A percentile compares a stretch with the other conserved stretches of the same genome.
Conservation (phyloP, 2,329 filamentous ascomycete species). For the Fusarium newnesense region DNA sequence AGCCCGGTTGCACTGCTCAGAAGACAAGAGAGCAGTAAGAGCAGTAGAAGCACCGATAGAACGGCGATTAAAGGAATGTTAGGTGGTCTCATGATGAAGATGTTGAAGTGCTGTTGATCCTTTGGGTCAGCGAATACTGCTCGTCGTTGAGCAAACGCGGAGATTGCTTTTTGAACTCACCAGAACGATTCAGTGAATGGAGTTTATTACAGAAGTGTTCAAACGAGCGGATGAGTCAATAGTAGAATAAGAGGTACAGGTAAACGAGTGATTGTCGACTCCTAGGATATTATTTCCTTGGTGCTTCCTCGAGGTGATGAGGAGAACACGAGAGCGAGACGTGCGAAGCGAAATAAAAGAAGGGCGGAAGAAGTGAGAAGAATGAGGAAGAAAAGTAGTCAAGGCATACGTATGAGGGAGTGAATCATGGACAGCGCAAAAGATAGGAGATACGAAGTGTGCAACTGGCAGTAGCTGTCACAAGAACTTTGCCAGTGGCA, state of each 20-base stretch:
- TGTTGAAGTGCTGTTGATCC: constrained; percentile 1
- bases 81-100: constrained; percentile 51
- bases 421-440: constrained; percentile 16
- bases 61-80: constrained; percentile 46
- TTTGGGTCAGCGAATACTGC: constrained; percentile 2
- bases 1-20: constrained; percentile 14
- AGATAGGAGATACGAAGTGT: constrained; percentile 11
- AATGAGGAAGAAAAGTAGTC: background rate
- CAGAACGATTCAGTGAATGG: background rate
- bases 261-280: constrained; percentile 21
- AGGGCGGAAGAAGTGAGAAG: constrained; percentile 1
- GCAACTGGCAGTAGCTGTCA: constrained; percentile 38
- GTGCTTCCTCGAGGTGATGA: constrained; percentile 10
- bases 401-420: constrained; percentile 2
- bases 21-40: constrained; percentile 39
- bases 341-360: constrained; percentile 3
- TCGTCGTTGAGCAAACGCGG: background rate
- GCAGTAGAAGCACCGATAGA: constrained; percentile 44
- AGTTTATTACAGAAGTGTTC: background rate
- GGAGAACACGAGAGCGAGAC: constrained; percentile 8
- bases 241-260: constrained; percentile 6
- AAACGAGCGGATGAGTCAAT: constrained; percentile 11
- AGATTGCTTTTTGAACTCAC: background rate
- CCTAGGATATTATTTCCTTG: background rate
- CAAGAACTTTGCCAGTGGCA: constrained; percentile 29